Evolutionary conservation across 1,284 basidiomycete species (phyloP), one percentile per base, ranked within the genome.

Genomic region (Microbotryomycetes sp.): DNA sequence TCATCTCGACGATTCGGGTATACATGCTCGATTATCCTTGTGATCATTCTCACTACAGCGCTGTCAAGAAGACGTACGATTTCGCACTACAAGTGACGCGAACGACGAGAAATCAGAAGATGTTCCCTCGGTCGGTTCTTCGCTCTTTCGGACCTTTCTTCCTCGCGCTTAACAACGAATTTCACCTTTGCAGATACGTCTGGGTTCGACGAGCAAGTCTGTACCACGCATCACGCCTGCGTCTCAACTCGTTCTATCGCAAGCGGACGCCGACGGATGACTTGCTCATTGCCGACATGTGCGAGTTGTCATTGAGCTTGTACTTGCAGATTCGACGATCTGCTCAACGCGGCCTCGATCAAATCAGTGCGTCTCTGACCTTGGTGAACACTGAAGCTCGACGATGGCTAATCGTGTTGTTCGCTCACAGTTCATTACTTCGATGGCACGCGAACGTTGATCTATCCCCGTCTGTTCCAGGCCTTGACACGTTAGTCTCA

Each of bases 281-380:
- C 74, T 79, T 78, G 64, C 78, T 97, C 23, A 81, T 97, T 51
- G 76, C 78, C 42, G 88, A 91, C 73, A 77, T 97, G 51, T 81
- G 88, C 29, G 88, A 92, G 70, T 80, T 96, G 60, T 88, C 89
- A 50, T 79, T 97, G 30, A 93, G 90, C 0, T 86, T 86, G 0
- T 94, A 94, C 71, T 86, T 86, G 5, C 79, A 86, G 70, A 83
- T 92, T 46, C 66, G 71, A 54, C 88, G 86, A 68, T 83, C 87
- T 67, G 84, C 88, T 5, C 90, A 92, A 76, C 77, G 79, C 30
- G 81, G 87, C 36, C 76, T 92, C 25, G 83, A 86, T 68, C 83
- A 80, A 64, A 82, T 86, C 56, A 84, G 86, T 87, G 74, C 74
- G 84, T 75, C 9, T 15, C 19, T 12, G 36, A n/a, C n/a, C n/a